Evolutionary conservation across 225 moss, liverwort and hornwort species (phyloP).

Genomic region (Rhytidiadelphus loreus): DNA sequence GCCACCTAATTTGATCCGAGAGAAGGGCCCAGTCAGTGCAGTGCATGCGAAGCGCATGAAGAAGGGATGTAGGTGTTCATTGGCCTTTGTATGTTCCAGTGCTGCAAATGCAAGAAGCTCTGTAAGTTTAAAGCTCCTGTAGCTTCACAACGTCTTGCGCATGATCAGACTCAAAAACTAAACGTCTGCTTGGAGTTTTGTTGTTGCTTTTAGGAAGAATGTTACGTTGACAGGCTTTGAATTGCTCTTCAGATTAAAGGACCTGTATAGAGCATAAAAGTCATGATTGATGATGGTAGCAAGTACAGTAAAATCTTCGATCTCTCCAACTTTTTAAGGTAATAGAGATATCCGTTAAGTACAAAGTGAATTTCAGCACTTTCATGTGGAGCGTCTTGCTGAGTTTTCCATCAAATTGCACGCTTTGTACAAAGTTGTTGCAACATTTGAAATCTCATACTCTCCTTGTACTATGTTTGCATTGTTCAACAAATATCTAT

Average conservation of each 20-base stretch:
- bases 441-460: neutral
- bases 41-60: conserved; percentile 2
- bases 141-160: neutral
- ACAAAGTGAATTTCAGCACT: neutral
- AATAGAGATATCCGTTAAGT: neutral
- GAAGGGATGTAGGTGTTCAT: neutral
- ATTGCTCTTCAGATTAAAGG: too few relatives aligned
- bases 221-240: neutral
- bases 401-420: neutral
- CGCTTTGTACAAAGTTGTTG: neutral
- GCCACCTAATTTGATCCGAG: neutral
- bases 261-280: neutral
- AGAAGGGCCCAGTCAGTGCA: neutral
- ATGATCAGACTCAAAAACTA: neutral
- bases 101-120: neutral
- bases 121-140: neutral
- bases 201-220: neutral
- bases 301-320: neutral
- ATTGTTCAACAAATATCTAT: neutral
- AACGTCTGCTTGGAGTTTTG: neutral
- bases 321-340: neutral
- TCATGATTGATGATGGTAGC: neutral
- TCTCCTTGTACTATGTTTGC: neutral
- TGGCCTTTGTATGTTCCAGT: neutral
- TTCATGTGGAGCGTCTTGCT: neutral